Evolutionary conservation across 129 eudicot genomes (phyloP).

Genomic region (Rutidosis leptorrhynchoides): DNA sequence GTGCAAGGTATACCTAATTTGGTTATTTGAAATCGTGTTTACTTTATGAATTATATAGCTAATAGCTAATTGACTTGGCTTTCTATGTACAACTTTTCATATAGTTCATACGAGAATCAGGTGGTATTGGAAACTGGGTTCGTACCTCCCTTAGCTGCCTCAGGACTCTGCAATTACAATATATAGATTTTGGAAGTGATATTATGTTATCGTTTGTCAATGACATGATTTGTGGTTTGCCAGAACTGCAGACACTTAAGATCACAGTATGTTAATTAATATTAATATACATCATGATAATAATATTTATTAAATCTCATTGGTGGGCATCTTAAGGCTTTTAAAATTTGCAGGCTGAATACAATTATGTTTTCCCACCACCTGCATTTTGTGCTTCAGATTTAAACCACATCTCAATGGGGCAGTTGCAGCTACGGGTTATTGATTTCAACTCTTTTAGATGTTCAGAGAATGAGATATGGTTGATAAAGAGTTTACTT

Average conservation of each 20-base stretch:
- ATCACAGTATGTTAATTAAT: background rate
- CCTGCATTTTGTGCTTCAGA: background rate
- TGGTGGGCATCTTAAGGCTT: background rate
- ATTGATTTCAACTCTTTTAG: background rate
- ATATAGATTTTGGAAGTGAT: too few species aligned
- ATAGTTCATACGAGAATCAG: too few species aligned
- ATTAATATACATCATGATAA: background rate
- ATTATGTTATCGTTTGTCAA: background rate
- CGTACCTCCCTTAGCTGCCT: background rate
- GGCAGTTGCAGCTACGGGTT: constrained; percentile 1
- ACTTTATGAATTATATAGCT: too few species aligned
- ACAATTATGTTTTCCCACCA: background rate
- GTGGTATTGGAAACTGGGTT: background rate
- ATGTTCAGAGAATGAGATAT: constrained; percentile 7
- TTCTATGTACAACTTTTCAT: too few species aligned
- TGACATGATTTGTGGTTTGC: background rate
- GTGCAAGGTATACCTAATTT: constrained; percentile 2
- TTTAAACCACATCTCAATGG: background rate
- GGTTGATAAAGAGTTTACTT: constrained; percentile 16
- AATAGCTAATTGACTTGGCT: too few species aligned
- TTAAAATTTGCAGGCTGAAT: background rate
- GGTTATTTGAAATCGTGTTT: too few species aligned
- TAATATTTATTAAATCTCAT: background rate
- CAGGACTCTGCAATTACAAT: background rate
- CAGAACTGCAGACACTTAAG: background rate